phyloP scores from a whole-genome alignment of 1,284 basidiomycete genomes.

The Mycena sp. region DNA sequence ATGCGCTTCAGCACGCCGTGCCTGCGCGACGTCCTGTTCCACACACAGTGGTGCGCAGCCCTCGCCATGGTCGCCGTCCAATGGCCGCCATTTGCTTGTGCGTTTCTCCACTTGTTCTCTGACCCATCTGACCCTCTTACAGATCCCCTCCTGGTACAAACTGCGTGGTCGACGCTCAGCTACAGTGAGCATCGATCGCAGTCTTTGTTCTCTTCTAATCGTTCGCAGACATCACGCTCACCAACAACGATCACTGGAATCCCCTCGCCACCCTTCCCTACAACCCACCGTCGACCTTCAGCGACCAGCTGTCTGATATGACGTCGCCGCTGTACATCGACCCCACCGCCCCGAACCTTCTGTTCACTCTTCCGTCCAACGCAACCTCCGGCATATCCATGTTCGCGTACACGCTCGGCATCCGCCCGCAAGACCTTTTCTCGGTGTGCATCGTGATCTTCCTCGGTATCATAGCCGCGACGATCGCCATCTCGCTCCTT shows the following conservation, averaged over 20 bases:
- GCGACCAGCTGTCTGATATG: constrained; percentile 74
- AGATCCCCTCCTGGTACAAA: constrained; percentile 89
- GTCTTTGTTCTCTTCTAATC: constrained; percentile 6
- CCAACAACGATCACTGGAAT: constrained; percentile 70
- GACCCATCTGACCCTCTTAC: constrained; percentile 28
- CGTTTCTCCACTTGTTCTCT: constrained; percentile 42
- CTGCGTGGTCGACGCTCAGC: constrained; percentile 87
- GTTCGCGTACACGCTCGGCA: constrained; percentile 82
- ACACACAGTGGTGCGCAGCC: constrained; percentile 90
- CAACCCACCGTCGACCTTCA: constrained; percentile 72
- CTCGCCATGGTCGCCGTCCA: constrained; percentile 93
- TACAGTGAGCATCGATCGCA: constrained; percentile 72
- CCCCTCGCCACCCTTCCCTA: constrained; percentile 69
- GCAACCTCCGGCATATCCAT: constrained; percentile 76
- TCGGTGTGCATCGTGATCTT: constrained; percentile 86
- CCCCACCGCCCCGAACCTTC: constrained; percentile 67
- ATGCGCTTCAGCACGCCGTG: constrained; percentile 96
- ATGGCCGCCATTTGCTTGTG: constrained; percentile 94
- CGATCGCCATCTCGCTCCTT: constrained; percentile 73
- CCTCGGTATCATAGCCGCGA: constrained; percentile 79
- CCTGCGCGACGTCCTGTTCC: constrained; percentile 90
- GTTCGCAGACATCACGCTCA: constrained; percentile 78
- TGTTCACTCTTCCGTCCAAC: constrained; percentile 76
- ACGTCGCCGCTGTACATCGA: constrained; percentile 85
- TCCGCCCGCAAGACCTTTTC: constrained; percentile 87